Conservation (phyloP, 257 asterid species). For the Phtheirospermum japonicum region DNA sequence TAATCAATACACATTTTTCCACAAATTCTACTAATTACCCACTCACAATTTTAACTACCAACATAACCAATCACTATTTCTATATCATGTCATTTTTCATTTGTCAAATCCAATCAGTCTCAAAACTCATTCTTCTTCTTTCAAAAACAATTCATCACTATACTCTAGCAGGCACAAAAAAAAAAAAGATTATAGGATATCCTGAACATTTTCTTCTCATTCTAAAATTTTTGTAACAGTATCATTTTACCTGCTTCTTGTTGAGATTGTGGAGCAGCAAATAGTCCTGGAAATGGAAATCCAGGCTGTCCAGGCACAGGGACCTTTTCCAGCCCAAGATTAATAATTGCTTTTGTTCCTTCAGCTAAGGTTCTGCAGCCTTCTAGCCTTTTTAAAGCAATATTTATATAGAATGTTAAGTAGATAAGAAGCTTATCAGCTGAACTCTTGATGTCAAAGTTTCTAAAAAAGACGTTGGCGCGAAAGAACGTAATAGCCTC, state of each 20-base stretch:
- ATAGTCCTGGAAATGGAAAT: constrained; percentile 87
- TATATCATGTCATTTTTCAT: background rate
- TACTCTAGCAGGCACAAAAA: background rate
- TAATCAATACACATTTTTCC: too few species aligned
- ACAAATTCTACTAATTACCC: too few species aligned
- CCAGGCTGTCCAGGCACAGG: constrained; percentile 95
- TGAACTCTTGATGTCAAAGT: constrained; percentile 85
- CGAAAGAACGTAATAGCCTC: constrained; percentile 98
- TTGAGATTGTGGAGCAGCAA: constrained; percentile 62
- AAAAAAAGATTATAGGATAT: background rate
- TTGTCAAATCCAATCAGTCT: background rate
- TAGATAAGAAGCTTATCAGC: constrained; percentile 97
- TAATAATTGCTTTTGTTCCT: constrained; percentile 97
- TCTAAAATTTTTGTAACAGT: background rate
- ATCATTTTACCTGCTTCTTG: constrained; percentile 64
- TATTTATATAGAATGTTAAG: constrained; percentile 79
- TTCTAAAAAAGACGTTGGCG: constrained; percentile 93
- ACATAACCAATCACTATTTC: too few species aligned
- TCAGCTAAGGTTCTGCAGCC: constrained; percentile 99
- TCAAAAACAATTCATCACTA: background rate
- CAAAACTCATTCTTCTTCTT: background rate
- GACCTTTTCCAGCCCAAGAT: constrained; percentile 85
- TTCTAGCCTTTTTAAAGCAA: constrained; percentile 83
- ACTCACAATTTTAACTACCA: too few species aligned
- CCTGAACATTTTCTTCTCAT: background rate